These are phyloP conservation scores for Hypoxylon lenormandii DNA, from an alignment of 495 filamentous ascomycete genomes.

Conservation along the genomic window DNA sequence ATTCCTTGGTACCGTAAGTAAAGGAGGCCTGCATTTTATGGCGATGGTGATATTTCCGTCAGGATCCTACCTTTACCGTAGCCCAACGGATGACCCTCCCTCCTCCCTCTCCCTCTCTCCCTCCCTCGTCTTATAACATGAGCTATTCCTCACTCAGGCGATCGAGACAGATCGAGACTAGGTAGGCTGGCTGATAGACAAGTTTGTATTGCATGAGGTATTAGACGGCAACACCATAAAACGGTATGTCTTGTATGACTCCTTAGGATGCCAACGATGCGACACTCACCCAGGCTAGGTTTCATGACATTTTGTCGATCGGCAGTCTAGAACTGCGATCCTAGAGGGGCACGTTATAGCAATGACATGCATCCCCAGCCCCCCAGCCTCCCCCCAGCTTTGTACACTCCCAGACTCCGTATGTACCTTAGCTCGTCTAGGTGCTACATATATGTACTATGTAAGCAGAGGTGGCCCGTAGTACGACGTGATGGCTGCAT, in stretches of 20 bases:
- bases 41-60: constrained; percentile 1
- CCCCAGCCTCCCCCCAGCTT: constrained; percentile 1
- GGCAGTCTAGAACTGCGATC: constrained; percentile 41
- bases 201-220: constrained; percentile 18
- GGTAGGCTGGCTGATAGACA: constrained; percentile 19
- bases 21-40: not conserved
- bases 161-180: constrained; percentile 27
- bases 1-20: constrained; percentile 2
- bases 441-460: too few relatives aligned
- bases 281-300: constrained; percentile 35
- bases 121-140: not conserved
- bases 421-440: not conserved
- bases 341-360: constrained; percentile 31
- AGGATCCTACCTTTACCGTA: not conserved
- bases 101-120: not conserved
- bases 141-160: constrained; percentile 13
- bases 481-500: constrained; percentile 24
- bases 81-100: not conserved
- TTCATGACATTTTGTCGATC: constrained; percentile 38
- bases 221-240: constrained; percentile 13
- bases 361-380: constrained; percentile 44
- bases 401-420: constrained; percentile 10
- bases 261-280: constrained; percentile 35
- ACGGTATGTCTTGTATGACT: constrained; percentile 19
- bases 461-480: constrained; percentile 26